Conservation (phyloP, 2,329 filamentous ascomycete genomes). For the Graphium sp. region DNA sequence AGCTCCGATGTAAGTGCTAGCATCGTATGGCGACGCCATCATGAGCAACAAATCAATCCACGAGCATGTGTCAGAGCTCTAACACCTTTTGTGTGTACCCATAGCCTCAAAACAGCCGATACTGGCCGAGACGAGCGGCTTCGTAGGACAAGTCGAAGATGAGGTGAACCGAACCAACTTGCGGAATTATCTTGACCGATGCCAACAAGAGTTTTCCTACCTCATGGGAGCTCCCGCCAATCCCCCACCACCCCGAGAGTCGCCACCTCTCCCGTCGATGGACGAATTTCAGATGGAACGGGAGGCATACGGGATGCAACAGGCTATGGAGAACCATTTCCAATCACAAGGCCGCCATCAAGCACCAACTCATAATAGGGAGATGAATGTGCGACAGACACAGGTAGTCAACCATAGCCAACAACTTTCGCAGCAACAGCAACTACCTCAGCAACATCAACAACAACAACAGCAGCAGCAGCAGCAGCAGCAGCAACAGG, state of each 20-base stretch:
- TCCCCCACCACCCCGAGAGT: conserved; percentile 46
- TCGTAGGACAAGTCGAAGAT: conserved; percentile 27
- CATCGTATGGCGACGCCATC: no score
- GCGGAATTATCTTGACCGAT: conserved; percentile 45
- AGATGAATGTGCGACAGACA: conserved; percentile 5
- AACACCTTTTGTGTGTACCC: no score
- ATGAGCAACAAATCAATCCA: background rate
- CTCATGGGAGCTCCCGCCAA: conserved; percentile 52
- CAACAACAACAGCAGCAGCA: conserved; percentile 33
- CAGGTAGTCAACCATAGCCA: conserved; percentile 35
- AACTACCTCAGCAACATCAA: no score
- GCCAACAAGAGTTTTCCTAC: conserved; percentile 49
- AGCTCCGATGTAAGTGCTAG: conserved; percentile 29
- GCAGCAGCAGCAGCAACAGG: background rate
- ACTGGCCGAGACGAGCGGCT: conserved; percentile 3
- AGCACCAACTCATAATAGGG: conserved; percentile 1
- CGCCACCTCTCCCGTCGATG: conserved; percentile 37
- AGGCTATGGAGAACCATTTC: conserved; percentile 20
- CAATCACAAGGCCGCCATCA: conserved; percentile 22
- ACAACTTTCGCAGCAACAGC: conserved; percentile 31
- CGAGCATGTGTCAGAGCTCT: background rate
- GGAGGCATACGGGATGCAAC: conserved; percentile 32
- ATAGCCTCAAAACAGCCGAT: background rate
- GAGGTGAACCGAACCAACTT: conserved; percentile 34
- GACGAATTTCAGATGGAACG: conserved; percentile 38